A percentile compares a stretch with the other conserved stretches of the same genome.
Evolutionary conservation across 805 yeast species (phyloP).

Genomic region (Isabelozyma pseudorhagii): DNA sequence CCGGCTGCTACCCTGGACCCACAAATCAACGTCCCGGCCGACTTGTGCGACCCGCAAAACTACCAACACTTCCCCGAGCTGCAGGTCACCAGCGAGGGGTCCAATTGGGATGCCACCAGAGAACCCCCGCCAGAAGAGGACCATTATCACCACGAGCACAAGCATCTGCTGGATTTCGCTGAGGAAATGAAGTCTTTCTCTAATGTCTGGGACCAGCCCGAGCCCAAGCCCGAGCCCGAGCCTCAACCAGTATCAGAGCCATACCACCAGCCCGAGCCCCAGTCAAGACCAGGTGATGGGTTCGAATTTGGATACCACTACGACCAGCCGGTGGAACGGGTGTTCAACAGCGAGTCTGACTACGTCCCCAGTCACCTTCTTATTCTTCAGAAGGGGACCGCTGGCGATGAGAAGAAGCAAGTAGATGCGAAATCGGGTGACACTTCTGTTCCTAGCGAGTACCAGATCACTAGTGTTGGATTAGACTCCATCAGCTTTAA

Average conservation of each 20-base stretch:
- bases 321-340: constrained; percentile 22
- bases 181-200: constrained; percentile 13
- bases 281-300: not conserved
- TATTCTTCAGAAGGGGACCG: not conserved
- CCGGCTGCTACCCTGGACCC: not conserved
- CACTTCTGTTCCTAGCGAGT: not conserved
- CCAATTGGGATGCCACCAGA: constrained; percentile 43
- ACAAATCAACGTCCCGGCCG: constrained; percentile 10
- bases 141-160: not conserved
- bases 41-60: constrained; percentile 28
- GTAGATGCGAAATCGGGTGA: not conserved
- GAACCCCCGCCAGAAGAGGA: constrained; percentile 40
- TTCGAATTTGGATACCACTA: not conserved
- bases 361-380: constrained; percentile 26
- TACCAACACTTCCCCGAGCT: constrained; percentile 18
- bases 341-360: constrained; percentile 24
- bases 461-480: not conserved
- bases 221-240: not conserved
- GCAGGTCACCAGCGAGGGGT: constrained; percentile 12
- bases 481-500: constrained; percentile 1
- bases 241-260: not conserved
- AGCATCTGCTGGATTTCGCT: constrained; percentile 4
- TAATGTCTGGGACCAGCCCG: constrained; percentile 25
- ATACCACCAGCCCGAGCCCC: no score
- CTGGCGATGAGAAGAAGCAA: not conserved